Evolutionary conservation across 441 rosid genomes (phyloP).

Genomic region (Capsella rubella): DNA sequence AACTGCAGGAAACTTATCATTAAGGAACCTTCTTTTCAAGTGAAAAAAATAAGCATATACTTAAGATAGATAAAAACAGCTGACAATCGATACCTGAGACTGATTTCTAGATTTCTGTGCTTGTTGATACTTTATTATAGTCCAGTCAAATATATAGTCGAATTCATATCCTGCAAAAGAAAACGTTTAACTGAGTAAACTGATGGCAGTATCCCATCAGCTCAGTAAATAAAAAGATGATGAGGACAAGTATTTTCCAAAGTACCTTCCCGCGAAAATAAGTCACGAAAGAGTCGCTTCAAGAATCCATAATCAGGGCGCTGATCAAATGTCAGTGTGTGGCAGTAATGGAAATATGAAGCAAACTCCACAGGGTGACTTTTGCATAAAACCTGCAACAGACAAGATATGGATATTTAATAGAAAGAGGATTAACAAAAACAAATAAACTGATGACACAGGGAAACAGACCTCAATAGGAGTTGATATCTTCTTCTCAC

Average conservation of each 20-base stretch:
- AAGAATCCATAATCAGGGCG: constrained; percentile 93
- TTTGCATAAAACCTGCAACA: constrained; percentile 81
- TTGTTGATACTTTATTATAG: constrained; percentile 88
- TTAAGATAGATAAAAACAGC: constrained; percentile 25
- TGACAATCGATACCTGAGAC: constrained; percentile 56
- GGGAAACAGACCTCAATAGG: constrained; percentile 79
- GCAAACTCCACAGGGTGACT: constrained; percentile 94
- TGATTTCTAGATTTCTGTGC: constrained; percentile 67
- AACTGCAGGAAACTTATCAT: not conserved
- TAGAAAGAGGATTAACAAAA: constrained; percentile 5
- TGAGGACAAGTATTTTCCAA: constrained; percentile 3
- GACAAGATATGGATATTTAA: constrained; percentile 21
- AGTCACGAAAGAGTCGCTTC: constrained; percentile 84
- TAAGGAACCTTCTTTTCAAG: constrained; percentile 3
- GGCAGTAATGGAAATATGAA: constrained; percentile 90
- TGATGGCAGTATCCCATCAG: constrained; percentile 35
- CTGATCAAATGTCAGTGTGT: constrained; percentile 83
- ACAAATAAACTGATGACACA: not conserved
- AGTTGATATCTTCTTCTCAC: constrained; percentile 94
- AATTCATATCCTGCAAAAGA: constrained; percentile 65
- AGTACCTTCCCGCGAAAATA: constrained; percentile 81
- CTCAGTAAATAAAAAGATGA: not conserved
- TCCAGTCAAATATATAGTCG: constrained; percentile 91
- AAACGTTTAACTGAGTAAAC: constrained; percentile 30
- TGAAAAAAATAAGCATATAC: constrained; percentile 13